Conservation (phyloP, 768 basidiomycete genomes). For the Panellus pusillus region DNA sequence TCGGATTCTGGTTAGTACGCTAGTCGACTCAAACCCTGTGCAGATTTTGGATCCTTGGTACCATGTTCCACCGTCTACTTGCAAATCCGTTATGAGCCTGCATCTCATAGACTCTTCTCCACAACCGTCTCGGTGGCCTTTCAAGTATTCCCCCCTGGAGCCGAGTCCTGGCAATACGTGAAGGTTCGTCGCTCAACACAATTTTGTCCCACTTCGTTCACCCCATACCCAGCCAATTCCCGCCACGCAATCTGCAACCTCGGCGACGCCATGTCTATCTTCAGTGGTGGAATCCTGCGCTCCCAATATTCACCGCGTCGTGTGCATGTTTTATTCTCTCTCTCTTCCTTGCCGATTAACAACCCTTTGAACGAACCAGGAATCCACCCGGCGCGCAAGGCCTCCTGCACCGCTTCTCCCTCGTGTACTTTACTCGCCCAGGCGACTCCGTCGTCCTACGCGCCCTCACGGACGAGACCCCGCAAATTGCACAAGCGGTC, state of each 20-base stretch:
- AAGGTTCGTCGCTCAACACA: constrained; percentile 29
- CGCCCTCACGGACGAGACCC: constrained; percentile 45
- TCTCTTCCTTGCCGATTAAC: not conserved
- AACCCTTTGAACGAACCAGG: constrained; percentile 15
- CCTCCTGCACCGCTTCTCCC: constrained; percentile 51
- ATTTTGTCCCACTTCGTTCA: not conserved
- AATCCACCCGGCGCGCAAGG: constrained; percentile 55
- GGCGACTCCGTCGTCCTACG: constrained; percentile 45
- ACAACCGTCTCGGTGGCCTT: constrained; percentile 46
- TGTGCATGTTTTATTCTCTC: constrained; percentile 25
- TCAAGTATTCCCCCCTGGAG: constrained; percentile 42
- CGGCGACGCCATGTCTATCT: constrained; percentile 44
- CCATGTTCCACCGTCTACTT: not conserved
- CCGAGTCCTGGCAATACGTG: constrained; percentile 40
- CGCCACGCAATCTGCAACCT: constrained; percentile 46
- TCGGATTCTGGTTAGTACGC: constrained; percentile 24
- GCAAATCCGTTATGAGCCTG: too few species aligned
- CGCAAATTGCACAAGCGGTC: constrained; percentile 43
- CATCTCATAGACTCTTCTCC: constrained; percentile 33
- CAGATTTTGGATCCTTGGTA: constrained; percentile 32
- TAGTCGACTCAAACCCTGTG: not conserved
- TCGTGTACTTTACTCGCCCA: constrained; percentile 63
- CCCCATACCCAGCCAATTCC: constrained; percentile 35
- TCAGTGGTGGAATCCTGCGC: constrained; percentile 45
- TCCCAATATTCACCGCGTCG: constrained; percentile 45